phyloP scores from a whole-genome alignment of 108 stramenopile genomes.

The Nannochloropsis salina region DNA sequence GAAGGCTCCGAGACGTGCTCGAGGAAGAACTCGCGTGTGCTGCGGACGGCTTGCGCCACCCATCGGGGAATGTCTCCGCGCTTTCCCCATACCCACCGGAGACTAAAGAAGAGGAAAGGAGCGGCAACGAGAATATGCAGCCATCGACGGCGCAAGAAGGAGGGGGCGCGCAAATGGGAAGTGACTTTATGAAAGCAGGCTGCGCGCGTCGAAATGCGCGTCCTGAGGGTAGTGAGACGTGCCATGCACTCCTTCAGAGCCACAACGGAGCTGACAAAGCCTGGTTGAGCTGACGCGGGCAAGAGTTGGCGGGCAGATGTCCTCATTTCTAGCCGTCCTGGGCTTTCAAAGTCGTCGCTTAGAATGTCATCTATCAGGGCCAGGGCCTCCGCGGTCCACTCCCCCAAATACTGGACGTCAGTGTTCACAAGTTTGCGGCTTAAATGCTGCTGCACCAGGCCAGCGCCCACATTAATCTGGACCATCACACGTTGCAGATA shows the following conservation, averaged over 20 bases:
- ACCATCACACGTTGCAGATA: not conserved
- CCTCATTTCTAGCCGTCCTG: not conserved
- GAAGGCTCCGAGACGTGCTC: slow-evolving; percentile 30
- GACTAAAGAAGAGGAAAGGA: not conserved
- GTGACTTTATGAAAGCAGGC: not conserved
- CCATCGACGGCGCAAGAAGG: slow-evolving; percentile 2
- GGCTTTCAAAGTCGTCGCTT: not conserved
- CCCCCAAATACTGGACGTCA: not conserved
- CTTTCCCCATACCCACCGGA: not conserved
- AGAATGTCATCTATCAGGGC: not conserved
- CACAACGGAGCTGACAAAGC: not conserved
- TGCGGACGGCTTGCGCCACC: slow-evolving; percentile 6
- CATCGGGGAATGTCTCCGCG: not conserved
- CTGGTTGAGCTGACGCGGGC: not conserved
- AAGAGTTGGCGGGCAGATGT: not conserved
- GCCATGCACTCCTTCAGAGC: slow-evolving; percentile 16
- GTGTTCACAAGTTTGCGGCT: not conserved
- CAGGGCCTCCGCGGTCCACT: not conserved
- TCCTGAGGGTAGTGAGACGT: not conserved
- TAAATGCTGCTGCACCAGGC: not conserved
- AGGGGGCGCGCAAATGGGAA: not conserved
- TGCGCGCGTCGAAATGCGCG: slow-evolving; percentile 6
- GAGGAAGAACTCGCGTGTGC: slow-evolving; percentile 24
- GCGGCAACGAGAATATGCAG: not conserved
- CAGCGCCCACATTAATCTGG: slow-evolving; percentile 7